A percentile compares a stretch with the other conserved stretches of the same genome.
Evolutionary conservation across 306 rosid species (phyloP).

Genomic region (Aeschynomene evenia): DNA sequence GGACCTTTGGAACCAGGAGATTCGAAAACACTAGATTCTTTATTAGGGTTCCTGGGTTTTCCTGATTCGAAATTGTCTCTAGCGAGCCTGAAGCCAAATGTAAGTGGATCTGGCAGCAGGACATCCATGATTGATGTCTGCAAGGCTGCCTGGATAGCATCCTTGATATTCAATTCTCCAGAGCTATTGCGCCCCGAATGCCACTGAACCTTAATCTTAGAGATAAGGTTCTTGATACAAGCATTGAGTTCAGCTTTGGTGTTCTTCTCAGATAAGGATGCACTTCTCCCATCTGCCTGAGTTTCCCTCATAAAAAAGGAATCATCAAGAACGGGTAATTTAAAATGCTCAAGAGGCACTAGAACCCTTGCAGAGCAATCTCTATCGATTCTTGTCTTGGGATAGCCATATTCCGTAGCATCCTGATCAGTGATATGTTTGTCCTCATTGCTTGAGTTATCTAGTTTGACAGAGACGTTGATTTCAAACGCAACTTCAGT

Average conservation of each 20-base stretch:
- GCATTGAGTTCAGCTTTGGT: slow-evolving; percentile 86
- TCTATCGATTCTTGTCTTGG: slow-evolving; percentile 83
- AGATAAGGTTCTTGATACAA: slow-evolving; percentile 83
- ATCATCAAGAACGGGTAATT: slow-evolving; percentile 89
- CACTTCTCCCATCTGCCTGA: slow-evolving; percentile 53
- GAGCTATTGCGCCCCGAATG: slow-evolving; percentile 84
- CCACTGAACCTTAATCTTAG: slow-evolving; percentile 89
- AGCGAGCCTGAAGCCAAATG: slow-evolving; percentile 81
- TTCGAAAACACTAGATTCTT: slow-evolving; percentile 29
- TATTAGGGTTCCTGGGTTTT: slow-evolving; percentile 27
- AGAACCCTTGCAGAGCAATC: slow-evolving; percentile 95
- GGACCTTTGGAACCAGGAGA: slow-evolving; percentile 56
- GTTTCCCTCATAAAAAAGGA: slow-evolving; percentile 72
- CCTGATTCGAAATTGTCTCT: slow-evolving; percentile 41
- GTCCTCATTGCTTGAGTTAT: slow-evolving; percentile 53
- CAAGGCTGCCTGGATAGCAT: slow-evolving; percentile 90
- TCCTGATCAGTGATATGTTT: slow-evolving; percentile 47
- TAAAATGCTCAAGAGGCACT: slow-evolving; percentile 88
- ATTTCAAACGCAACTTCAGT: slow-evolving; percentile 86
- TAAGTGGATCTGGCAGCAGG: slow-evolving; percentile 91
- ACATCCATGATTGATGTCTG: slow-evolving; percentile 92
- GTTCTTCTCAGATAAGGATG: slow-evolving; percentile 71
- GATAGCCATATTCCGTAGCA: slow-evolving; percentile 69
- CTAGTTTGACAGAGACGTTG: slow-evolving; percentile 79
- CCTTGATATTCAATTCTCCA: slow-evolving; percentile 87